A percentile compares a stretch with the other conserved stretches of the same genome.
phyloP scores from a whole-genome alignment of 164 flowering plant species.

The Taxillus chinensis region DNA sequence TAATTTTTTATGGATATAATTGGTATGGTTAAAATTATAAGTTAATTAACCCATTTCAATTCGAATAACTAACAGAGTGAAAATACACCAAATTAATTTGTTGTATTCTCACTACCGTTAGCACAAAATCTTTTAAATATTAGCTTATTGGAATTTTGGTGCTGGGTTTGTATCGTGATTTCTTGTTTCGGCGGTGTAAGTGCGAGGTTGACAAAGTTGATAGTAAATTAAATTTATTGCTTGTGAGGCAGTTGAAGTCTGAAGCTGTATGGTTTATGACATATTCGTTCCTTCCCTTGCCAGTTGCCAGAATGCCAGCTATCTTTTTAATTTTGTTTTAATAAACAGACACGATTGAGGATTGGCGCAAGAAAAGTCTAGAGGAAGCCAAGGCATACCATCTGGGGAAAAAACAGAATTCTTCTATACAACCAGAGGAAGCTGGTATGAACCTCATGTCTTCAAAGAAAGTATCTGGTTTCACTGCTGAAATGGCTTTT shows the following conservation, averaged over 20 bases:
- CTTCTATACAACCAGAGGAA: constrained; percentile 36
- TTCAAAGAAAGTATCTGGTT: neutral
- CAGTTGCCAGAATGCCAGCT: neutral
- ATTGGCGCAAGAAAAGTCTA: constrained; percentile 65
- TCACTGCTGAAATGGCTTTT: neutral
- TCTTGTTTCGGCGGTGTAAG: too few relatives aligned
- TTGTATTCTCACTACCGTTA: neutral
- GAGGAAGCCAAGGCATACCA: constrained; percentile 36
- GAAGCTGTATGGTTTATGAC: neutral
- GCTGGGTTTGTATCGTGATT: neutral
- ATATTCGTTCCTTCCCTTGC: neutral
- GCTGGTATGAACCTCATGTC: constrained; percentile 35
- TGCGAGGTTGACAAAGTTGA: too few relatives aligned
- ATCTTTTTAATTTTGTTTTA: constrained; percentile 9
- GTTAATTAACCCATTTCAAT: too few relatives aligned
- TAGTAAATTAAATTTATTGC: neutral
- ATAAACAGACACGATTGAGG: constrained; percentile 65
- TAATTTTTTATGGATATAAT: too few relatives aligned
- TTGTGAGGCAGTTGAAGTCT: neutral
- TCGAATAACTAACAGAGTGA: too few relatives aligned
- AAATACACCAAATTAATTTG: too few relatives aligned
- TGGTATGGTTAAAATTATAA: too few relatives aligned
- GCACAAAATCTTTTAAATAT: neutral
- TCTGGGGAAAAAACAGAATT: constrained; percentile 23
- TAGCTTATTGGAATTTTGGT: neutral